phyloP scores from a whole-genome alignment of 768 basidiomycete genomes.

The Agrocybe chaxingu region DNA sequence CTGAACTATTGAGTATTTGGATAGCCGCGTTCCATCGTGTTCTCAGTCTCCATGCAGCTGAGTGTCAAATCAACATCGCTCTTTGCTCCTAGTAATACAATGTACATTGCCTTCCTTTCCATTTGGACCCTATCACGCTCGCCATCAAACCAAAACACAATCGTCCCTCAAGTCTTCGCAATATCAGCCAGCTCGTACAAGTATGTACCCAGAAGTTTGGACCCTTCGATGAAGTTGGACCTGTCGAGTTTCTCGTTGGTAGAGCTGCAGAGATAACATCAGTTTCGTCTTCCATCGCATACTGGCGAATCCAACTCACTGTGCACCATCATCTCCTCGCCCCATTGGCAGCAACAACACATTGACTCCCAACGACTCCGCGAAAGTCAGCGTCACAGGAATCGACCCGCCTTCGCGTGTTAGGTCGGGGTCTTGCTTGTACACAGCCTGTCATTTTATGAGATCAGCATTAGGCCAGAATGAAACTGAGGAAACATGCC shows the following conservation, averaged over 20 bases:
- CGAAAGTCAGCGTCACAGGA: slow-evolving; percentile 91
- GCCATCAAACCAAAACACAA: no score
- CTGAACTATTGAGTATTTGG: no score
- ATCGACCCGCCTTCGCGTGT: slow-evolving; percentile 95
- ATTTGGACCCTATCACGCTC: no score
- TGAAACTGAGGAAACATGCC: slow-evolving; percentile 29
- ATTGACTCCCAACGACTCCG: slow-evolving; percentile 82
- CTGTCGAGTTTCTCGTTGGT: slow-evolving; percentile 94
- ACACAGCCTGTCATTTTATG: slow-evolving; percentile 45
- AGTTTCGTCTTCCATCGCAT: background rate
- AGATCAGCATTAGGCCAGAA: slow-evolving; percentile 6
- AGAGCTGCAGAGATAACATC: slow-evolving; percentile 44
- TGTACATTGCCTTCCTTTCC: no score
- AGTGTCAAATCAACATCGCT: no score
- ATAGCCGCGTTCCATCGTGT: no score
- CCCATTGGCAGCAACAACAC: slow-evolving; percentile 92
- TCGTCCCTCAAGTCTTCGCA: slow-evolving; percentile 7
- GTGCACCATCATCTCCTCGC: slow-evolving; percentile 91
- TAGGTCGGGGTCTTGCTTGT: slow-evolving; percentile 72
- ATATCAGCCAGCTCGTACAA: slow-evolving; percentile 64
- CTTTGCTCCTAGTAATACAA: no score
- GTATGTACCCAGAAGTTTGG: slow-evolving; percentile 78
- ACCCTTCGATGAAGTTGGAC: slow-evolving; percentile 86
- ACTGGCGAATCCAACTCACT: slow-evolving; percentile 45
- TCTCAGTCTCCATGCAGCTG: no score